Conservation (phyloP, 2,329 filamentous ascomycete species). For the Exophiala mesophila region DNA sequence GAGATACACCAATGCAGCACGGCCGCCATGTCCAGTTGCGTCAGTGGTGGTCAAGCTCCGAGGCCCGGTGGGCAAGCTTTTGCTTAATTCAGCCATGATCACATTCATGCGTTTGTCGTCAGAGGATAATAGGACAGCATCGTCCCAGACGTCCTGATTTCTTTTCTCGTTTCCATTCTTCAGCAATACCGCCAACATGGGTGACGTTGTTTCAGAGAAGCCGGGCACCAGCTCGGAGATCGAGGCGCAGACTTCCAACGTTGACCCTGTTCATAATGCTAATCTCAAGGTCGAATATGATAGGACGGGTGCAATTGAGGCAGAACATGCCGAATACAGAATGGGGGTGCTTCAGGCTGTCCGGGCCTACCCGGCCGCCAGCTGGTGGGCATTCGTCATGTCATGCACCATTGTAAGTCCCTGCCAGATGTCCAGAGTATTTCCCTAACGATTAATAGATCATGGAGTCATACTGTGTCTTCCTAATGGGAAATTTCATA, state of each 20-base stretch:
- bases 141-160: no score
- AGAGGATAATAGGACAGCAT: no score
- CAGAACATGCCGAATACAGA: slow-evolving; percentile 51
- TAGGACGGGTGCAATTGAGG: slow-evolving; percentile 53
- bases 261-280: slow-evolving; percentile 32
- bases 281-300: slow-evolving; percentile 40
- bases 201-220: slow-evolving; percentile 32
- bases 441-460: slow-evolving; percentile 42
- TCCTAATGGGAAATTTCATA: slow-evolving; percentile 57
- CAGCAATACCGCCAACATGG: slow-evolving; percentile 31
- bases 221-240: slow-evolving; percentile 30
- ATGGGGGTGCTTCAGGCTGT: slow-evolving; percentile 49
- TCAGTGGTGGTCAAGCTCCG: no score
- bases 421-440: slow-evolving; percentile 1
- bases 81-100: no score
- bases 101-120: no score
- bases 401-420: slow-evolving; percentile 52
- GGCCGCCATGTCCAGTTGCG: no score
- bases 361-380: slow-evolving; percentile 49
- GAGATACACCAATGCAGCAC: no score
- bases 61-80: no score
- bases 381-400: slow-evolving; percentile 53
- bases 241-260: slow-evolving; percentile 30
- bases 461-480: slow-evolving; percentile 62
- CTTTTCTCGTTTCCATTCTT: no score